Conservation (phyloP, 225 moss, liverwort and hornwort genomes). For the Asterella californica region DNA sequence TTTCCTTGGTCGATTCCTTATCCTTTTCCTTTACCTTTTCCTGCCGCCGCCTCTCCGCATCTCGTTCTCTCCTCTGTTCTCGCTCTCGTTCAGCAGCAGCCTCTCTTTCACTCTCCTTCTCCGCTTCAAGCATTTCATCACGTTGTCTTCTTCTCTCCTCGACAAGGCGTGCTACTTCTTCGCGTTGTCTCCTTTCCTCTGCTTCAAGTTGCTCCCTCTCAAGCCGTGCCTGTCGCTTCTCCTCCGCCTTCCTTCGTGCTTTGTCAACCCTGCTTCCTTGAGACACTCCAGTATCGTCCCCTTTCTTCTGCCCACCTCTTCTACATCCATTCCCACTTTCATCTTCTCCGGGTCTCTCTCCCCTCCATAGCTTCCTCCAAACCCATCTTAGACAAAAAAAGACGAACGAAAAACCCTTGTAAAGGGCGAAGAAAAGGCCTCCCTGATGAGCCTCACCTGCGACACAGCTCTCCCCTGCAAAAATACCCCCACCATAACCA, state of each 20-base stretch:
- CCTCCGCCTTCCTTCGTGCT: slow-evolving; percentile 73
- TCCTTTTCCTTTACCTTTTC: slow-evolving; percentile 65
- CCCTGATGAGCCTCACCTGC: slow-evolving; percentile 43
- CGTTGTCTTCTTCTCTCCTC: slow-evolving; percentile 69
- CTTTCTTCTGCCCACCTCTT: slow-evolving; percentile 51
- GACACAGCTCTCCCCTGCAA: slow-evolving; percentile 51
- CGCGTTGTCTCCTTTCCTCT: slow-evolving; percentile 74
- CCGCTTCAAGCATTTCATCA: slow-evolving; percentile 76
- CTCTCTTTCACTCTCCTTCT: slow-evolving; percentile 63
- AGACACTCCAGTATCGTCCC: slow-evolving; percentile 53
- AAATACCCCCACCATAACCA: slow-evolving; percentile 45
- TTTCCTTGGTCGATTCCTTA: slow-evolving; percentile 53
- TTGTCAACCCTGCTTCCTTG: slow-evolving; percentile 78
- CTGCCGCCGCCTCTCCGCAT: slow-evolving; percentile 62
- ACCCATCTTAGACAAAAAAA: slow-evolving; percentile 60
- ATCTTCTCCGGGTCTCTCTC: slow-evolving; percentile 50
- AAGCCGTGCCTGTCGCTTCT: slow-evolving; percentile 70
- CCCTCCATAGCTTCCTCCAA: slow-evolving; percentile 54
- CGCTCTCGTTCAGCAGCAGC: slow-evolving; percentile 64
- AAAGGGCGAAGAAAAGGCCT: slow-evolving; percentile 45
- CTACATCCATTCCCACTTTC: slow-evolving; percentile 38
- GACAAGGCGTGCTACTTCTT: slow-evolving; percentile 76
- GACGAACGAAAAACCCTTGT: slow-evolving; percentile 51
- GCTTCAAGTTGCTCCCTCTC: slow-evolving; percentile 77
- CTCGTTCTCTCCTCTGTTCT: slow-evolving; percentile 62